Evolutionary conservation across 305 asterid species (phyloP), one percentile per base, ranked within the genome.

Genomic region (Rubia peregrina): DNA sequence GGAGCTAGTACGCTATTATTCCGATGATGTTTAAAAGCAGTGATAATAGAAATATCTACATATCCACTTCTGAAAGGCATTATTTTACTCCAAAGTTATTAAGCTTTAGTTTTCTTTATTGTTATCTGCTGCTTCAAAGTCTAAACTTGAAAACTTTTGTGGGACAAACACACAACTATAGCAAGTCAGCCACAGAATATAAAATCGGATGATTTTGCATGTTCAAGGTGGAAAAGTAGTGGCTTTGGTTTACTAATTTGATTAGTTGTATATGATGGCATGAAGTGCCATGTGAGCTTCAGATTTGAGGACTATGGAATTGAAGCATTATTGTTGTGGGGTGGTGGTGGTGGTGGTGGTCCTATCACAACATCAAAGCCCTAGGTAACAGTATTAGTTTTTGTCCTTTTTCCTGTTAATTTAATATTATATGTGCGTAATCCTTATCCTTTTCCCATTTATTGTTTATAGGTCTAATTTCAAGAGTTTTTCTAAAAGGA

Each of bases 281-380:
- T 56, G 61, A 14, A 19, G 38, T 57, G 33, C 33, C 62, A 57
- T 19, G 7, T 51, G 53, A 46, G 53, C 13, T 4, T 46, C 48
- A 43, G 1, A 43, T 43, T 43, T 43, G 12, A 43, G 48, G 48
- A 43, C 38, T 33, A 75, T 73, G 82, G 80, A 42, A 17, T 19
- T 11, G 1, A 21, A 21, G 5, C n/a, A n/a, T n/a, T n/a, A n/a
- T n/a, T n/a, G n/a, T n/a, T n/a, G n/a, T n/a, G n/a, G n/a, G n/a
- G n/a, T n/a, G n/a, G n/a, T n/a, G n/a, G n/a, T n/a, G n/a, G n/a
- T n/a, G n/a, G n/a, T n/a, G n/a, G n/a, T n/a, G n/a, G n/a, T n/a
- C n/a, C n/a, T n/a, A n/a, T n/a, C n/a, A n/a, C n/a, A n/a, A n/a
- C n/a, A n/a, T n/a, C n/a, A n/a, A n/a, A n/a, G n/a, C n/a, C n/a